Base-by-base conservation (phyloP, 2,329 filamentous ascomycete species). In the Cladophialophora carrionii region DNA sequence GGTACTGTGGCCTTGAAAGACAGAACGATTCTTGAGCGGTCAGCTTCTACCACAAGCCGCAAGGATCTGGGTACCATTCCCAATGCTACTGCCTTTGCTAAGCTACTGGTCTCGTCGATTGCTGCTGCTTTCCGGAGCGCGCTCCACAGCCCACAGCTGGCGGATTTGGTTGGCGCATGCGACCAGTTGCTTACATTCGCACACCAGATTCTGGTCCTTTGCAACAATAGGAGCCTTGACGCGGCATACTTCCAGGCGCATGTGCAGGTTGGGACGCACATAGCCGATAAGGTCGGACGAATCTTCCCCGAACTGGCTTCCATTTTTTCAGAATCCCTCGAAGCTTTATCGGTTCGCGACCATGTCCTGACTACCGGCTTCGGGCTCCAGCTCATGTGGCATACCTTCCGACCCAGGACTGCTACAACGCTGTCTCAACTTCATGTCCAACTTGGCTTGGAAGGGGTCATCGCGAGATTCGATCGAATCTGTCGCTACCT, bases 301-400 rank as follows among this genome's bases (percentile, higher is more conserved):
- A 53, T 8, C 5, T 49, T 57, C 57, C 41, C 54, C 4, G 52
- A 41, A 8, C n/a, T 67, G 26, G 55, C 58, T 9, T 26, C 41
- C n/a, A n/a, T 31, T 8, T 61, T 64, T 26, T 48, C 37, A 17
- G 24, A 14, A n/a, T 46, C 29, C 24, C 46, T 67, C 12, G 22
- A 62, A 22, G 31, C 24, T 37, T 71, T 73, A 62, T 72, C 71
- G 7, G 72, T 71, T 10, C 67, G 69, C 0, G 12, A 88, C 87
- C 70, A 95, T 96, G 90, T 90, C 48, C 72, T 77, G 34, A 75
- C 76, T 54, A 76, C 77, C 9, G 71, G 71, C n/a, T 60, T 64
- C 37, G 65, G 69, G 17, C 62, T 72, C 6, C 70, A 71, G 37
- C 53, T 52, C 9, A 70, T 72, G 69, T 72, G 71, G 71, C 60